Percentiles rank a stretch among this genome's conserved stretches.
phyloP scores from a whole-genome alignment of 2,329 filamentous ascomycete genomes.

The Pseudogymnoascus sp. region DNA sequence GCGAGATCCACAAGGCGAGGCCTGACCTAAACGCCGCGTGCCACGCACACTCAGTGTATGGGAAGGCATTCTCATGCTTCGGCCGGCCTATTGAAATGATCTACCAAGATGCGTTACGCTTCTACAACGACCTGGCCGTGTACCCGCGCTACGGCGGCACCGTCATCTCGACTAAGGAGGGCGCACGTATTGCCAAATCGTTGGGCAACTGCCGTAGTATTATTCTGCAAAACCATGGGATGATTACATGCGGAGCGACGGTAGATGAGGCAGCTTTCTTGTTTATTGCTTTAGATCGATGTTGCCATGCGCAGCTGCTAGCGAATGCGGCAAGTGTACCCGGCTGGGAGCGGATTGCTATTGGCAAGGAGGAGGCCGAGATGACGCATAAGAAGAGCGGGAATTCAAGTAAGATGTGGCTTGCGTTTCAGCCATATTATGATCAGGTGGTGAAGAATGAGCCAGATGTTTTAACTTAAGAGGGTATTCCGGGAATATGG shows the following conservation, averaged over 20 bases:
- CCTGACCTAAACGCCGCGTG: slow-evolving; percentile 48
- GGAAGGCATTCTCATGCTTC: slow-evolving; percentile 47
- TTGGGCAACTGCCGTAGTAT: slow-evolving; percentile 41
- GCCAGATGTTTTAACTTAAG: not conserved
- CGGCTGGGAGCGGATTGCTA: slow-evolving; percentile 54
- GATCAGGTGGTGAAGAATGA: slow-evolving; percentile 8
- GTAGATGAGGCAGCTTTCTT: slow-evolving; percentile 42
- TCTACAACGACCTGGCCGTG: slow-evolving; percentile 34
- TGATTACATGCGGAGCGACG: slow-evolving; percentile 40
- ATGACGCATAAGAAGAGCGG: not conserved
- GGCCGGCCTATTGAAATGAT: slow-evolving; percentile 44
- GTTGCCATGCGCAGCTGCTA: slow-evolving; percentile 39
- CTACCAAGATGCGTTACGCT: slow-evolving; percentile 40
- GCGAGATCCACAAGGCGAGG: slow-evolving; percentile 45
- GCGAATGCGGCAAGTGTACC: slow-evolving; percentile 46
- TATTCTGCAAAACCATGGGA: slow-evolving; percentile 44
- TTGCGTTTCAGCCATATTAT: slow-evolving; percentile 9
- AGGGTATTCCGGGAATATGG: not conserved
- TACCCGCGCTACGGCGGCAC: slow-evolving; percentile 40
- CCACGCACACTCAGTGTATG: slow-evolving; percentile 48
- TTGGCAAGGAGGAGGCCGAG: slow-evolving; percentile 56
- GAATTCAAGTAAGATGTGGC: slow-evolving; percentile 10
- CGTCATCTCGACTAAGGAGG: slow-evolving; percentile 44
- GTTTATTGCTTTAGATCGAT: slow-evolving; percentile 40
- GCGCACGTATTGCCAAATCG: slow-evolving; percentile 36